Evolutionary conservation across 768 basidiomycete genomes (phyloP).

Genomic region (Trametes coccinea): DNA sequence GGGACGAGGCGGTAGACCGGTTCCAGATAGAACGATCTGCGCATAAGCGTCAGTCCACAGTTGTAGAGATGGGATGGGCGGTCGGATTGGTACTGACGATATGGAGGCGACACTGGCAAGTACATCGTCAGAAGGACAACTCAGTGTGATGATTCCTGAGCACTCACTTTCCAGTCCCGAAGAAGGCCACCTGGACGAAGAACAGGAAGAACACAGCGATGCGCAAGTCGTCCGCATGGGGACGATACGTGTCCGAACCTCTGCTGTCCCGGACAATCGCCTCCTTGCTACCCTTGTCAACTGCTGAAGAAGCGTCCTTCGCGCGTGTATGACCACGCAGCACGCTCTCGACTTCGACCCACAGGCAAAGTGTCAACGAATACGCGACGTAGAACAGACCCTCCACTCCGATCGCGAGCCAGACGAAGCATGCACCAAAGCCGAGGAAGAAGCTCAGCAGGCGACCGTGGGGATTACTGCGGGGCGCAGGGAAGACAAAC

Average conservation of each 20-base stretch:
- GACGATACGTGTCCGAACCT: slow-evolving; percentile 22
- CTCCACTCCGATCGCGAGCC: slow-evolving; percentile 81
- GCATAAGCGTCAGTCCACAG: not conserved
- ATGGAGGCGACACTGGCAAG: slow-evolving; percentile 72
- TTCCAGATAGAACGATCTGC: slow-evolving; percentile 80
- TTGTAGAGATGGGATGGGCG: not conserved
- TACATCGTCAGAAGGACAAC: slow-evolving; percentile 2
- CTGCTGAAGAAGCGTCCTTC: not conserved
- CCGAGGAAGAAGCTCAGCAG: slow-evolving; percentile 66
- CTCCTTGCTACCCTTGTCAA: not conserved
- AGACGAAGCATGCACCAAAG: slow-evolving; percentile 73
- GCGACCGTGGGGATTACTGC: slow-evolving; percentile 45
- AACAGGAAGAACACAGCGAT: slow-evolving; percentile 82
- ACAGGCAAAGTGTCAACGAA: slow-evolving; percentile 57
- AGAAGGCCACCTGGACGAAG: slow-evolving; percentile 86
- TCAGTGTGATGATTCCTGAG: not conserved
- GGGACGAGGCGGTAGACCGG: slow-evolving; percentile 88
- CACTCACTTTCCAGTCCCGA: slow-evolving; percentile 65
- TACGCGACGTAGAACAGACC: slow-evolving; percentile 79
- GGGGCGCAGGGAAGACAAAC: slow-evolving; percentile 37
- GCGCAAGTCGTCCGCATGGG: slow-evolving; percentile 57
- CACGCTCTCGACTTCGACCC: slow-evolving; percentile 64
- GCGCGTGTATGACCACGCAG: slow-evolving; percentile 22
- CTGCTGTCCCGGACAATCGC: not conserved
- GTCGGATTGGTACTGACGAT: slow-evolving; percentile 49